These are phyloP conservation scores for Acrocalymma vagum DNA, from an alignment of 2,329 filamentous ascomycete genomes.

Conservation along the genomic window DNA sequence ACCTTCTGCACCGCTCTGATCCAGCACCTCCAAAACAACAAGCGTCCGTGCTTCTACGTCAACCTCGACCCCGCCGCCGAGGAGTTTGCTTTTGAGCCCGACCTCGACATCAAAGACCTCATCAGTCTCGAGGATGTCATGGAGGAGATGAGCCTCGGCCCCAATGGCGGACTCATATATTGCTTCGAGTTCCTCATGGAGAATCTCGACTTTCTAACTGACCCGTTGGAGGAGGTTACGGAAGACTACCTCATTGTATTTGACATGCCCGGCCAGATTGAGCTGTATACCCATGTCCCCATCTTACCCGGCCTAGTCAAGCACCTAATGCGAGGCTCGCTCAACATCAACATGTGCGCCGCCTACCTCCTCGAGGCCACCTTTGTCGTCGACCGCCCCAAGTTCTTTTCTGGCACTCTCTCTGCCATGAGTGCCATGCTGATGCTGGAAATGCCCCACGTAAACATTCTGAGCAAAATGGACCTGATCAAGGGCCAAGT, in stretches of 20 bases:
- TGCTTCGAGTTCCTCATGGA: constrained; percentile 96
- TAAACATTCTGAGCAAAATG: constrained; percentile 98
- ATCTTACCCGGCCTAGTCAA: constrained; percentile 86
- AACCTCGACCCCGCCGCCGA: constrained; percentile 98
- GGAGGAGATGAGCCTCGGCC: constrained; percentile 90
- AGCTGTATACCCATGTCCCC: constrained; percentile 96
- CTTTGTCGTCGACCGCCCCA: constrained; percentile 93
- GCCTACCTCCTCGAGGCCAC: constrained; percentile 95
- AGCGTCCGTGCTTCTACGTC: constrained; percentile 95
- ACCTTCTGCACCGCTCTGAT: constrained; percentile 96
- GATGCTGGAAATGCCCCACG: constrained; percentile 95
- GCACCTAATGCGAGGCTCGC: constrained; percentile 79
- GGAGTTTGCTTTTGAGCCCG: constrained; percentile 87
- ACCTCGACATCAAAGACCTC: constrained; percentile 94
- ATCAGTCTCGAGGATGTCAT: constrained; percentile 95
- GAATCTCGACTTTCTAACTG: constrained; percentile 90
- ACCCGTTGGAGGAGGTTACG: constrained; percentile 82
- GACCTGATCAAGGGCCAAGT: constrained; percentile 92
- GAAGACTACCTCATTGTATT: constrained; percentile 98
- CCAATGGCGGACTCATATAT: constrained; percentile 93
- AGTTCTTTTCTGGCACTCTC: constrained; percentile 95
- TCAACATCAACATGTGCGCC: constrained; percentile 92
- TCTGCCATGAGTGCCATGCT: constrained; percentile 99
- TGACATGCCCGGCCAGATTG: constrained; percentile 99
- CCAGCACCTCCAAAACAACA: constrained; percentile 88